These are phyloP conservation scores for Termitomyces sp. DNA, from an alignment of 768 basidiomycete species.

Conservation along the genomic window DNA sequence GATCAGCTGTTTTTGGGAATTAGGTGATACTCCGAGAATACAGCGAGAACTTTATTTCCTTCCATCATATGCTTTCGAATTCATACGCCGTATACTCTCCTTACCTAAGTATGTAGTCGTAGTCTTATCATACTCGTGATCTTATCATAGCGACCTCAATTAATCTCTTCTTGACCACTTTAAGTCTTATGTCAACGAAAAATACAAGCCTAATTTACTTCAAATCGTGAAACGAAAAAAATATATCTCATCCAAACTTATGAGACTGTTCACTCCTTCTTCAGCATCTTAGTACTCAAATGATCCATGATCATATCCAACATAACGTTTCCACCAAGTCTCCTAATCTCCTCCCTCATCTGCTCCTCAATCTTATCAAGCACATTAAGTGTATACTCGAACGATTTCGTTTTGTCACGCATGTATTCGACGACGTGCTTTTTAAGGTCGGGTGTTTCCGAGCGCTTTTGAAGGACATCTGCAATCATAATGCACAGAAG, in stretches of 20 bases:
- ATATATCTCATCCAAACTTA: background rate
- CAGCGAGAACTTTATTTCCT: too few relatives aligned
- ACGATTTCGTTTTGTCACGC: constrained; percentile 70
- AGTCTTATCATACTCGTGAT: too few relatives aligned
- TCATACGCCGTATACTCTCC: too few relatives aligned
- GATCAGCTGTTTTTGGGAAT: too few relatives aligned
- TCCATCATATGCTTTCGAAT: too few relatives aligned
- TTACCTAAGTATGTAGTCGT: too few relatives aligned
- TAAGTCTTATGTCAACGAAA: too few relatives aligned
- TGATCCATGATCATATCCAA: background rate
- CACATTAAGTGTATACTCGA: constrained; percentile 80
- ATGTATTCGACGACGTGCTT: constrained; percentile 78
- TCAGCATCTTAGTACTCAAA: background rate
- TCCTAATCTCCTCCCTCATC: background rate
- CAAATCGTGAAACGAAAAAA: background rate
- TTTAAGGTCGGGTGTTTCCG: constrained; percentile 78
- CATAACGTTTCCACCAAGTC: background rate
- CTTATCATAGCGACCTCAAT: too few relatives aligned
- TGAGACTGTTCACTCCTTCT: background rate
- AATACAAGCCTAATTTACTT: too few relatives aligned
- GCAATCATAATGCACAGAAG: background rate
- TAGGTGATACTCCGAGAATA: too few relatives aligned
- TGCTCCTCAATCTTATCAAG: constrained; percentile 26
- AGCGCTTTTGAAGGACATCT: constrained; percentile 91
- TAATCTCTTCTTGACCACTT: too few relatives aligned